These are phyloP conservation scores for Starmerella bombicola DNA, from an alignment of 805 yeast species.

Conservation along the genomic window DNA sequence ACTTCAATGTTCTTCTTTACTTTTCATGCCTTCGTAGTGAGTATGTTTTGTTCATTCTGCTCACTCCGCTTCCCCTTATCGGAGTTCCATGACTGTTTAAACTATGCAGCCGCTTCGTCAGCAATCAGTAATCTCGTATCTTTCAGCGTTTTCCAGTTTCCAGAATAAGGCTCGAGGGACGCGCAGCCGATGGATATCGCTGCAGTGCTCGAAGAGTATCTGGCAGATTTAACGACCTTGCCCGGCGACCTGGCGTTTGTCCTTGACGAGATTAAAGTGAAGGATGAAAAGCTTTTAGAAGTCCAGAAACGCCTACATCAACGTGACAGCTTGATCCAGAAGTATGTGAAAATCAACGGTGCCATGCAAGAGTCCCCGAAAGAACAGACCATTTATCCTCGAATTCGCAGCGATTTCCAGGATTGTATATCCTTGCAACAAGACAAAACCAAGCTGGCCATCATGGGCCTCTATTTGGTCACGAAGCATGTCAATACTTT, in stretches of 20 bases:
- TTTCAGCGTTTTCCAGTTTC: too few species aligned
- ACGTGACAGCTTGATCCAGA: slow-evolving; percentile 69
- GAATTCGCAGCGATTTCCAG: slow-evolving; percentile 56
- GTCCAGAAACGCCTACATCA: slow-evolving; percentile 52
- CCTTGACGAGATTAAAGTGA: slow-evolving; percentile 60
- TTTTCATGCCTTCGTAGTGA: too few species aligned
- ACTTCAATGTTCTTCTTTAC: too few species aligned
- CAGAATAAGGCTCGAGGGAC: too few species aligned
- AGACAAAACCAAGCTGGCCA: slow-evolving; percentile 67
- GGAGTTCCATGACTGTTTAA: too few species aligned
- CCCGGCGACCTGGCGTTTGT: slow-evolving; percentile 78
- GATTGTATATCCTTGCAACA: slow-evolving; percentile 51
- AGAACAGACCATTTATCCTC: slow-evolving; percentile 52
- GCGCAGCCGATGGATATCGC: slow-evolving; percentile 99
- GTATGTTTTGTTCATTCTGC: too few species aligned
- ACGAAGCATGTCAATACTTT: slow-evolving; percentile 61
- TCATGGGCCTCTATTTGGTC: slow-evolving; percentile 68
- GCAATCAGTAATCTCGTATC: too few species aligned
- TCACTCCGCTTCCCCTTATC: too few species aligned
- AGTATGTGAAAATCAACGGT: slow-evolving; percentile 71
- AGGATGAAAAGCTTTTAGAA: slow-evolving; percentile 57
- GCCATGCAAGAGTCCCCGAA: slow-evolving; percentile 70
- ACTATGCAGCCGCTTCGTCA: too few species aligned
- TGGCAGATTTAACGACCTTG: slow-evolving; percentile 53
- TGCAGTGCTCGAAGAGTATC: slow-evolving; percentile 60